Evolutionary conservation across 2,329 filamentous ascomycete genomes (phyloP).

Genomic region (Sarocladium kiliense): DNA sequence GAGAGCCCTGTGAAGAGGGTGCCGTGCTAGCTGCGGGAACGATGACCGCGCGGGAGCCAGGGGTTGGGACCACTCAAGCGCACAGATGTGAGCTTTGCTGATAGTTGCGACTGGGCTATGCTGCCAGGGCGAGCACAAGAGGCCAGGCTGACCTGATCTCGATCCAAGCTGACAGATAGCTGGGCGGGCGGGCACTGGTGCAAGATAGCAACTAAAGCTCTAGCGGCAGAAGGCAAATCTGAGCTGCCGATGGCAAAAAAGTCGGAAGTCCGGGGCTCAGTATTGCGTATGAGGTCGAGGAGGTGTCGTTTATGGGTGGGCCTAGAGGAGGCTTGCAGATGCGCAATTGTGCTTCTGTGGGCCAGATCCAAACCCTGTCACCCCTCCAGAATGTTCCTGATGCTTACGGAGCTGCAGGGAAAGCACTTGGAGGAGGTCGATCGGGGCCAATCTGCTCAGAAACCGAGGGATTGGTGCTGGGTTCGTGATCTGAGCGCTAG

Average conservation of each 20-base stretch:
- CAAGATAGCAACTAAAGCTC: not conserved
- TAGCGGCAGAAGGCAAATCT: not conserved
- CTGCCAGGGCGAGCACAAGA: not conserved
- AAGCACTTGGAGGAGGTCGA: not conserved
- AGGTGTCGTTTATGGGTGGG: not conserved
- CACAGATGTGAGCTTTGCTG: not conserved
- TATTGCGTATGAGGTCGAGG: not conserved
- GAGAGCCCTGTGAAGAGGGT: not conserved
- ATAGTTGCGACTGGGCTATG: not conserved
- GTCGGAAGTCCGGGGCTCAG: not conserved
- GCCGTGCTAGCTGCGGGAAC: not conserved
- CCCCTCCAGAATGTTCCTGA: not conserved
- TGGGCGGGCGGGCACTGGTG: not conserved
- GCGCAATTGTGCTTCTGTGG: not conserved
- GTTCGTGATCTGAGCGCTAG: not conserved
- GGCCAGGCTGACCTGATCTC: not conserved
- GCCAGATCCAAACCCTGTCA: not conserved
- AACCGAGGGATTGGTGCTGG: not conserved
- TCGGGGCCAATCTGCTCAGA: not conserved
- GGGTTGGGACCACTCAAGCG: not conserved
- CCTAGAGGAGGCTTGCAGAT: not conserved
- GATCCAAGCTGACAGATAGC: not conserved
- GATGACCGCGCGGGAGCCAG: not conserved
- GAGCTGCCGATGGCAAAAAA: too few relatives aligned
- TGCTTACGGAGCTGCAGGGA: not conserved